These are phyloP conservation scores for Apiotrichum akiyoshidainum DNA, from an alignment of 1,284 basidiomycete genomes.

Conservation along the genomic window DNA sequence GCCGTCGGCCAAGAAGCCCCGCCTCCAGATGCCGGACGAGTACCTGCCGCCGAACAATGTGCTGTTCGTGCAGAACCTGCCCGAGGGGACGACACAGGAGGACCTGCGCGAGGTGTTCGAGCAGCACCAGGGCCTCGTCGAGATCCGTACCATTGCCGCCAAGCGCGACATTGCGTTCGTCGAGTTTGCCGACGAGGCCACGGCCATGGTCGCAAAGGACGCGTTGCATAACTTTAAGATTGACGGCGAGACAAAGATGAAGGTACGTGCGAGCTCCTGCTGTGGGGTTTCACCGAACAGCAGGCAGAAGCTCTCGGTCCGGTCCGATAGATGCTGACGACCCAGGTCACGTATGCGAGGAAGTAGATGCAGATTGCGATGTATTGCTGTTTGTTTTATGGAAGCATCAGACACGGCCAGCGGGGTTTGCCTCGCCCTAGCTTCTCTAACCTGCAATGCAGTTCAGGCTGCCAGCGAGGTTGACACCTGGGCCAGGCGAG, in stretches of 20 bases:
- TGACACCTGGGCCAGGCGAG: too few relatives aligned
- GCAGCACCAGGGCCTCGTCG: constrained; percentile 87
- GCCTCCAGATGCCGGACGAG: constrained; percentile 97
- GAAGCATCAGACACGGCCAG: too few relatives aligned
- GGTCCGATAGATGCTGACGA: not conserved
- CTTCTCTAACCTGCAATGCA: too few relatives aligned
- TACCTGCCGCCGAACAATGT: constrained; percentile 99
- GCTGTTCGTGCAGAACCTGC: constrained; percentile 94
- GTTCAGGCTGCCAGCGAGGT: too few relatives aligned
- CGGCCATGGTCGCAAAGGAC: constrained; percentile 85
- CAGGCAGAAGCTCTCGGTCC: not conserved
- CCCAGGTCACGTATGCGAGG: constrained; percentile 42
- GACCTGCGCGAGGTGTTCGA: constrained; percentile 83
- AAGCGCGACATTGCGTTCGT: constrained; percentile 96
- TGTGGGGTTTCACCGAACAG: not conserved
- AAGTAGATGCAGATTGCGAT: constrained; percentile 20
- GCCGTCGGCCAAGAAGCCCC: constrained; percentile 50
- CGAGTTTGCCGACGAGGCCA: constrained; percentile 85
- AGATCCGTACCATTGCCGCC: constrained; percentile 93
- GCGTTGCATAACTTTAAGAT: constrained; percentile 94
- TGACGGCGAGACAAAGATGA: constrained; percentile 94
- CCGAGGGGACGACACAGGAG: constrained; percentile 80
- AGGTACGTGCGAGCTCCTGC: constrained; percentile 56
- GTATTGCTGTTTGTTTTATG: constrained; percentile 2
- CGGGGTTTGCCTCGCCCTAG: too few relatives aligned